phyloP scores from a whole-genome alignment of 805 yeast genomes.

The Grigorovia transvaalensis region DNA sequence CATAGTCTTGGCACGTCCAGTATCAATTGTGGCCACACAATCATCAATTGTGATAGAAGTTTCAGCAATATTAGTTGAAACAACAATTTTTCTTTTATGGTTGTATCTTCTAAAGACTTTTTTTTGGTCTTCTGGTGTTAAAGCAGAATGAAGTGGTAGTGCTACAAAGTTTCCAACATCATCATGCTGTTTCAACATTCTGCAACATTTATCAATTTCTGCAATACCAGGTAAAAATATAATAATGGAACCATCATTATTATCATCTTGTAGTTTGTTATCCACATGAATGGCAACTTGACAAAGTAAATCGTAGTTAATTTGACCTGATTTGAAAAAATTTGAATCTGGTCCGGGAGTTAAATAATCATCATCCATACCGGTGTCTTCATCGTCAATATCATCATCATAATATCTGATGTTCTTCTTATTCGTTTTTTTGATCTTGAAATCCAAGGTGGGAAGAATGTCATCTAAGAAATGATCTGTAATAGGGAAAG shows the following conservation, averaged over 20 bases:
- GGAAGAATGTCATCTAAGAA: conserved; percentile 60
- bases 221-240: conserved; percentile 85
- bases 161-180: conserved; percentile 27
- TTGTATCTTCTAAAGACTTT: conserved; percentile 55
- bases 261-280: conserved; percentile 31
- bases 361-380: conserved; percentile 32
- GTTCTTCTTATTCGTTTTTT: conserved; percentile 13
- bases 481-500: conserved; percentile 77
- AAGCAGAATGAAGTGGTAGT: conserved; percentile 81
- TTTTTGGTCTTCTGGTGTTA: conserved; percentile 73
- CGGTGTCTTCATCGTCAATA: conserved; percentile 6
- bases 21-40: conserved; percentile 82
- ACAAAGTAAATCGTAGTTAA: conserved; percentile 66
- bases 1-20: conserved; percentile 75
- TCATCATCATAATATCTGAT: conserved; percentile 11
- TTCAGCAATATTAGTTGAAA: conserved; percentile 90
- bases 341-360: conserved; percentile 55
- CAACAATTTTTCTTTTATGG: conserved; percentile 65
- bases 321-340: conserved; percentile 54
- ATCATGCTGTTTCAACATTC: conserved; percentile 14
- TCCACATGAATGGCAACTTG: conserved; percentile 47
- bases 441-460: conserved; percentile 46
- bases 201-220: conserved; percentile 60
- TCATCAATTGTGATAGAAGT: conserved; percentile 95
- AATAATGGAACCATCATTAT: conserved; percentile 60